Base-by-base conservation (phyloP, 2,329 filamentous ascomycete species). In the Aspergillus fischeri region DNA sequence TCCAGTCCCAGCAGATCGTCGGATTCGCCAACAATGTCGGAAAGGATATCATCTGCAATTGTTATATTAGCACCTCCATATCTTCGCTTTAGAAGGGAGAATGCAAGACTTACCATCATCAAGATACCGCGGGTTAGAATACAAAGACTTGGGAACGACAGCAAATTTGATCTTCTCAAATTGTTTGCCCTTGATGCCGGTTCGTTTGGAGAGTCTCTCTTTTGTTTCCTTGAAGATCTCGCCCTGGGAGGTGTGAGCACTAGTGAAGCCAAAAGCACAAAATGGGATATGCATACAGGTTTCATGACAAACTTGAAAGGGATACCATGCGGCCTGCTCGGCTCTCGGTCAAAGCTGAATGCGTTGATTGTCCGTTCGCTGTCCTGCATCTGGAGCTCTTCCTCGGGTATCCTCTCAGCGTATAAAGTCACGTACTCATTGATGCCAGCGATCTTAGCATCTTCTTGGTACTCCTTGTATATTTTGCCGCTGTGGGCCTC, bases 151-250 rank as follows among this genome's bases (percentile, higher is more conserved):
- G 72, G 86, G 81, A 52, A 97, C 83, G 32, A 96, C 76, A 6
- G 92, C 90, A 79, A 99, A 97, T 75, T 95, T 97, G 75, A 99
- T 94, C 81, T 97, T 97, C 75, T 99, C 93, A 65, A 99, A 92
- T 63, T 91, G 91, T 81, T 99, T 99, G 74, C 94, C 95, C 76
- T 97, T 97, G 77, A 99, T 87, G 27, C 92, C 92, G 0, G 91
- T 96, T 58, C 93, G 84, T 74, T 92, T 93, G 65, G 94, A 92
- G 3, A 99, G 80, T n/a, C 94, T 86, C 77, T 96, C 91, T 78
- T 93, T 97, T 47, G 92, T 97, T 35, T 97, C 91, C 57, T 86
- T 86, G 76, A 99, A 97, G 42, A 82, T 81, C 73, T 99, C 94
- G 54, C 86, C 90, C 86, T 93, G 56, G 11, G 5, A 4, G 21